Percentiles rank a stretch among this genome's conserved stretches.
Evolutionary conservation across 2,329 filamentous ascomycete genomes (phyloP).

Genomic region (Chrysosporium keratinophilum): DNA sequence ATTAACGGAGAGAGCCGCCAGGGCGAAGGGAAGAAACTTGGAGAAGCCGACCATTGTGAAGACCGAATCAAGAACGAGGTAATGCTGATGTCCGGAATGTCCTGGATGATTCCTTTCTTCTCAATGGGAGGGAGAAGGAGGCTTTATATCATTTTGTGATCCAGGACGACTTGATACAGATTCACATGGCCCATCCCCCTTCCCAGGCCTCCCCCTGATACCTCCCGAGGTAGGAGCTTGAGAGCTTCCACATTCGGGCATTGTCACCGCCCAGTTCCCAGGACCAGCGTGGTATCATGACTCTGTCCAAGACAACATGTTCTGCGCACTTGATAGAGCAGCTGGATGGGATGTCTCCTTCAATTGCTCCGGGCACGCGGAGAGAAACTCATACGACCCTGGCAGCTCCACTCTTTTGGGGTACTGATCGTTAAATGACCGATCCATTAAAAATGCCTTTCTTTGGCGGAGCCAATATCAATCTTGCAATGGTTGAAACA

Average conservation of each 20-base stretch:
- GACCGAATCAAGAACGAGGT: not conserved
- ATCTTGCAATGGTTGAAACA: not conserved
- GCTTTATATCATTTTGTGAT: not conserved
- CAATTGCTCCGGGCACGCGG: conserved; percentile 6
- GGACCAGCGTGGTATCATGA: conserved; percentile 5
- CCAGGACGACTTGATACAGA: not conserved
- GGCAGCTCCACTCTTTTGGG: not conserved
- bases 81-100: conserved; percentile 4
- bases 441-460: not conserved
- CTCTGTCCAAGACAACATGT: not conserved
- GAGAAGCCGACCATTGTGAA: conserved; percentile 14
- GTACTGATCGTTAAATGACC: conserved; percentile 5
- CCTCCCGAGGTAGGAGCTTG: not conserved
- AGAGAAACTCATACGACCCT: not conserved
- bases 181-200: conserved; percentile 7
- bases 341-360: not conserved
- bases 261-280: not conserved
- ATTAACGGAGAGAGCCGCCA: conserved; percentile 14
- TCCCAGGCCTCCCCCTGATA: not conserved
- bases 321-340: not conserved
- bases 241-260: not conserved
- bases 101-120: not conserved
- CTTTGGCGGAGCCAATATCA: not conserved
- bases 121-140: not conserved
- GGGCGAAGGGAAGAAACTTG: conserved; percentile 11